phyloP scores from a whole-genome alignment of 208 protist genomes.

The Trypanosoma melophagium region DNA sequence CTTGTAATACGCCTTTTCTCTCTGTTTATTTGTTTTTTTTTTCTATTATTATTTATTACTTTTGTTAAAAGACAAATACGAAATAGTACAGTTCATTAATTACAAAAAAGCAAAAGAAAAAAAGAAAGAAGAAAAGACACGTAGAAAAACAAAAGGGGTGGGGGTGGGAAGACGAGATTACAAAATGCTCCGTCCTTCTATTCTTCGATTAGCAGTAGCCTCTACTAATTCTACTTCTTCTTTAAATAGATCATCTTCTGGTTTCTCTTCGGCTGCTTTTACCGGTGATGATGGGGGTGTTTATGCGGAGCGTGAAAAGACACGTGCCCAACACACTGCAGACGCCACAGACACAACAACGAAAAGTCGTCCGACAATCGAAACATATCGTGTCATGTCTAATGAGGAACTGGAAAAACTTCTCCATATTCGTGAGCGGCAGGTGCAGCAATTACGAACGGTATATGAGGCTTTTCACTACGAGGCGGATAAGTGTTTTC shows the following conservation, averaged over 20 bases:
- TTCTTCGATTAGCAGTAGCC: neutral
- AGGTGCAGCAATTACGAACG: conserved; percentile 56
- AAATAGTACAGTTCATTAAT: neutral
- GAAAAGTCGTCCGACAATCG: conserved; percentile 50
- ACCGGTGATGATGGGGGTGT: conserved; percentile 50
- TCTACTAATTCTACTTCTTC: no score
- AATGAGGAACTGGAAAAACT: conserved; percentile 49
- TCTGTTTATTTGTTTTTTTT: conserved; percentile 22
- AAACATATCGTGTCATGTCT: conserved; percentile 72
- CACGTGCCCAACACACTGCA: conserved; percentile 21
- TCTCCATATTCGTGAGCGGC: conserved; percentile 52
- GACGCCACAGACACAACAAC: conserved; percentile 2
- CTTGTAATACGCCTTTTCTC: neutral
- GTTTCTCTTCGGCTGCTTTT: conserved; percentile 80
- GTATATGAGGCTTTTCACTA: conserved; percentile 89
- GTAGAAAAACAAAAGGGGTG: neutral
- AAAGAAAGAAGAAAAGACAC: neutral
- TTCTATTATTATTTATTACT: conserved; percentile 3
- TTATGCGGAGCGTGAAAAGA: conserved; percentile 14
- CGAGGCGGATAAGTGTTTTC: conserved; percentile 73
- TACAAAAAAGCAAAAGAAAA: neutral
- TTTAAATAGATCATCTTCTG: neutral
- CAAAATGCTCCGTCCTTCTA: conserved; percentile 11
- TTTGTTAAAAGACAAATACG: neutral
- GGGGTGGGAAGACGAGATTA: neutral